Conservation (phyloP, 2,329 filamentous ascomycete genomes). For the Alternaria rosae region DNA sequence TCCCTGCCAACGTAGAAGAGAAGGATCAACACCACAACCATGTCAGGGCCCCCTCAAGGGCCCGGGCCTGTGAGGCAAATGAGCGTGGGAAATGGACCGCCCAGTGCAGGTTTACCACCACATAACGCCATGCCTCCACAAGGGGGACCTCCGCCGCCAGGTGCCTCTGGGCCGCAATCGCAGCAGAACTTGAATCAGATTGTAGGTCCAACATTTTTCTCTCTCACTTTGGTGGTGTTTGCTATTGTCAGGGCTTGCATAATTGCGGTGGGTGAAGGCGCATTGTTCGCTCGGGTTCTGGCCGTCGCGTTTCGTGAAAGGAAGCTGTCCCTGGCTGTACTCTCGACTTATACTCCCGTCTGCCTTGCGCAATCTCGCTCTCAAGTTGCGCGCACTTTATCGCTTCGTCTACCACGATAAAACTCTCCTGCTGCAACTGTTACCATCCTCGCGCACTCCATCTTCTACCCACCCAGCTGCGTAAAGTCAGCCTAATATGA, state of each 20-base stretch:
- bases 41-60: conserved; percentile 49
- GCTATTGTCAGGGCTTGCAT: neutral
- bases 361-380: neutral
- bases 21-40: conserved; percentile 30
- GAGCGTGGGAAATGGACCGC: conserved; percentile 54
- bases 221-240: neutral
- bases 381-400: neutral
- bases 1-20: conserved; percentile 22
- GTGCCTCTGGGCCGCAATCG: conserved; percentile 65
- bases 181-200: conserved; percentile 96
- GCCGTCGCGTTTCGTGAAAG: conserved; percentile 1
- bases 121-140: conserved; percentile 58
- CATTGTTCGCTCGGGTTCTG: neutral
- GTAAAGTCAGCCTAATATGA: neutral
- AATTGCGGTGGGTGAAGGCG: neutral
- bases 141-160: conserved; percentile 55
- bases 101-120: conserved; percentile 48
- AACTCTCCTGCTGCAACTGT: neutral
- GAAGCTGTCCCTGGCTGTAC: neutral
- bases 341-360: neutral
- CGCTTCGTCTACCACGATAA: neutral
- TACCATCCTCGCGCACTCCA: neutral
- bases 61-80: conserved; percentile 46
- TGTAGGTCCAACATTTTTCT: conserved; percentile 65
- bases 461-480: neutral